Evolutionary conservation across 2,329 filamentous ascomycete species (phyloP).

Genomic region (Cladophialophora chaetospira): DNA sequence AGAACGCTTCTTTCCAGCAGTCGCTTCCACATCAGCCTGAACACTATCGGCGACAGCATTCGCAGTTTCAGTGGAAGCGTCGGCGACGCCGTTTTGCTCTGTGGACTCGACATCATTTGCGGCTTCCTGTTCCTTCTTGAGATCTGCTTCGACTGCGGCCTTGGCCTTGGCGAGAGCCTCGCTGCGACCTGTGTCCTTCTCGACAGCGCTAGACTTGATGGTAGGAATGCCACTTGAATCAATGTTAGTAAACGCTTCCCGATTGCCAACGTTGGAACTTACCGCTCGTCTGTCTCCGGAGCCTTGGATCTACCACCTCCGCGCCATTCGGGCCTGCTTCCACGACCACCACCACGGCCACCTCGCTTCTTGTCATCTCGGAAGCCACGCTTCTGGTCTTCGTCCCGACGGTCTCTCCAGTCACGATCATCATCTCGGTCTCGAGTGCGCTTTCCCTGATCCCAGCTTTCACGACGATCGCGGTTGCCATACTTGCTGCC

Average conservation of each 20-base stretch:
- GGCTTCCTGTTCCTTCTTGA: slow-evolving; percentile 33
- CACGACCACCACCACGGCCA: slow-evolving; percentile 36
- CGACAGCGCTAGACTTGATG: slow-evolving; percentile 37
- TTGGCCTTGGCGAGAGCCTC: slow-evolving; percentile 34
- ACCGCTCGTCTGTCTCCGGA: slow-evolving; percentile 47
- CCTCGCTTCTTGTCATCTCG: slow-evolving; percentile 35
- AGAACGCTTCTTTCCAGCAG: slow-evolving; percentile 47
- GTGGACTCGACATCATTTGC: slow-evolving; percentile 16
- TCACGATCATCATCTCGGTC: slow-evolving; percentile 41
- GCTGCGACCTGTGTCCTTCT: slow-evolving; percentile 23
- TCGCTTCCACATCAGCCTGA: slow-evolving; percentile 9
- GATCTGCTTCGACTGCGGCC: slow-evolving; percentile 31
- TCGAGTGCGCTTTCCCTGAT: slow-evolving; percentile 35
- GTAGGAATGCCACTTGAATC: slow-evolving; percentile 47
- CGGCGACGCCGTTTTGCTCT: slow-evolving; percentile 7
- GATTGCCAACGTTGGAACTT: slow-evolving; percentile 29
- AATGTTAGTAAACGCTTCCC: slow-evolving; percentile 29
- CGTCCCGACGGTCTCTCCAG: slow-evolving; percentile 48
- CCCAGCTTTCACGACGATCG: slow-evolving; percentile 37
- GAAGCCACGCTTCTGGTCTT: slow-evolving; percentile 48
- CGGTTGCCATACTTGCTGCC: slow-evolving; percentile 44
- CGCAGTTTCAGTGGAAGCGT: no score
- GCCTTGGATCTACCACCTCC: slow-evolving; percentile 38
- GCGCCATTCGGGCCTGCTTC: slow-evolving; percentile 29
- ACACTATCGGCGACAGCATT: slow-evolving; percentile 9